Base-by-base conservation (phyloP, 768 basidiomycete species). In the Tricholoma saponaceum region DNA sequence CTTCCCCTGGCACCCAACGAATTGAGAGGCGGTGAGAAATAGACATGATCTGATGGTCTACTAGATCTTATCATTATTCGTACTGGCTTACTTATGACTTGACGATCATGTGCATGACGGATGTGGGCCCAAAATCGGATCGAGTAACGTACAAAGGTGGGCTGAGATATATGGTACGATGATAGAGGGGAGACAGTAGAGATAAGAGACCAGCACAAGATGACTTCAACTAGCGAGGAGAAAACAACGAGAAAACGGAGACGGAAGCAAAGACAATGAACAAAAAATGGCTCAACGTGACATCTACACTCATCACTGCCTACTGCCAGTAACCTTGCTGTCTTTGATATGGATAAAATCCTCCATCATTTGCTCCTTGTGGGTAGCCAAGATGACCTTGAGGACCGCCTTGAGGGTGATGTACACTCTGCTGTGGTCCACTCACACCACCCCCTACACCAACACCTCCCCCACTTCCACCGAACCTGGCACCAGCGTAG, bases 301-400 rank as follows among this genome's bases (percentile, higher is more conserved):
- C 12, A 46, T 51, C 4, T 35, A 41, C 18, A 51, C 56, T 41
- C 22, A 53, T 22, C 51, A 44, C 26, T n/a, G 25, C 53, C 69
- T 78, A 85, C 70, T 86, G 82, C 82, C 84, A 85, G 73, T 85
- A 82, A 56, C 75, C 76, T 67, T 80, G 82, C 65, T 82, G 85
- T 67, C 85, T 78, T 69, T 86, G 87, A 68, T 89, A 89, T 61
- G 83, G 81, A 68, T 91, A 90, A 68, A 89, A 91, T 63, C 74
- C 79, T 13, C 75, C 84, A 47, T 89, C 87, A 51, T 79, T 84
- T 51, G 76, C 82, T 43, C 81, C 83, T 64, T 87, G 87, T 18
- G 83, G 81, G 67, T 87, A 86, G 14, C 79, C 83, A 16, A 84
- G 75, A 65, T 84, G 83, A 2, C 72, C 81, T 66, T 85, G 83